Base-by-base conservation (phyloP, 2,329 filamentous ascomycete species). In the Paramyrothecium roridum region DNA sequence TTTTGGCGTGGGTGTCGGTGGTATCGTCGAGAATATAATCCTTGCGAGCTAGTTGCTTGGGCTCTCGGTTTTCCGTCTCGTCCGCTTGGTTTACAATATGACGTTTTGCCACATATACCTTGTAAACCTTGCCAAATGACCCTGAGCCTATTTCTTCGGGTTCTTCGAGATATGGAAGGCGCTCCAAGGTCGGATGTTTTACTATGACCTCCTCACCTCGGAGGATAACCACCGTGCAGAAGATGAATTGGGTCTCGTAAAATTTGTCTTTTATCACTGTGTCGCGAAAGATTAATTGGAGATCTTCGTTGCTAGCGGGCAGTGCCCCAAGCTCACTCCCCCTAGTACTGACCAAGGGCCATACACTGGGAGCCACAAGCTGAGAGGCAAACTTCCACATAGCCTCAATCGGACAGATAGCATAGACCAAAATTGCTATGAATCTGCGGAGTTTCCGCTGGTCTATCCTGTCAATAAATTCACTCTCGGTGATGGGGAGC, bases 101-200 rank as follows among this genome's bases (percentile, higher is more conserved):
- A 1, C 69, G 67, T 30, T 59, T 59, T 12, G 70, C 72, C 40
- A 75, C 67, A 22, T 57, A 60, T 13, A 68, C 65, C 10, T 58
- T 58, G 55, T 58, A 67, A 3, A 70, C 67, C 22, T 60, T 64
- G 13, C 71, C 71, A 56, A 68, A 73, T 2, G 67, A 60, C 1
- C 72, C 72, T 43, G 62, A 53, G 1, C 63, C 69, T 8, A 71
- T 57, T 17, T 54, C 53, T n/a, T 12, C 17, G 10, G 64, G 55
- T 48, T 73, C 63, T 22, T 66, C 61, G 26, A 71, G 51, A 54
- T 74, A 75, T 3, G 73, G 70, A n/a, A 70, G 61, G 8, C 65
- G 63, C 40, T 63, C 61, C 6, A 54, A 60, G 20, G 57, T 57
- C 3, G 60, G 54, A 21, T 63, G 59, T 10, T 57, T 56, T 21